These are phyloP conservation scores for Geranomyces michiganensis DNA, from an alignment of 192 early-diverging fungal genomes.

Conservation along the genomic window DNA sequence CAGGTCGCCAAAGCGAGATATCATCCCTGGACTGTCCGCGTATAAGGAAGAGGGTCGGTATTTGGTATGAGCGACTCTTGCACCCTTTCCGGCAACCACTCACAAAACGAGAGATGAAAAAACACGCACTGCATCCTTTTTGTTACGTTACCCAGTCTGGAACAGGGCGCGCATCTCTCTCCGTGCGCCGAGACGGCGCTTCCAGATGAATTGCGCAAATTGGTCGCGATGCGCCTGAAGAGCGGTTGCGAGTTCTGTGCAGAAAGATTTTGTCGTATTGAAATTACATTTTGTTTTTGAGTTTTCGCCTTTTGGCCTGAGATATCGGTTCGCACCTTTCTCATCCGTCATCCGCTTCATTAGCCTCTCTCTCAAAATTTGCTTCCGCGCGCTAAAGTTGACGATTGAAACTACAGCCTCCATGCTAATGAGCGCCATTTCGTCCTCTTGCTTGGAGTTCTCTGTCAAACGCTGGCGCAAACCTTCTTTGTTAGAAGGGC, in stretches of 20 bases:
- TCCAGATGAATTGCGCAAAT: constrained; percentile 62
- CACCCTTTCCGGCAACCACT: too few species aligned
- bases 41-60: neutral
- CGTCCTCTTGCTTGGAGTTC: constrained; percentile 50
- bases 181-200: constrained; percentile 45
- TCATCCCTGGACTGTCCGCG: constrained; percentile 47
- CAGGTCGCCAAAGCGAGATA: constrained; percentile 57
- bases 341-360: constrained; percentile 57
- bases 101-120: neutral
- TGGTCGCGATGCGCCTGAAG: constrained; percentile 58
- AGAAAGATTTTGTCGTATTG: too few species aligned
- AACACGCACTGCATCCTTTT: constrained; percentile 2
- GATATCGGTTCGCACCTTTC: constrained; percentile 40
- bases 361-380: constrained; percentile 47
- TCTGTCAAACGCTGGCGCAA: constrained; percentile 43
- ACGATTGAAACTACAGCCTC: constrained; percentile 58
- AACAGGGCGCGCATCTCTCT: constrained; percentile 51
- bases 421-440: constrained; percentile 50
- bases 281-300: neutral
- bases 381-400: constrained; percentile 46
- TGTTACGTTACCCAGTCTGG: constrained; percentile 46
- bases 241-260: constrained; percentile 45
- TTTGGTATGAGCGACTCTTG: too few species aligned
- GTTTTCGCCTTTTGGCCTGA: too few species aligned
- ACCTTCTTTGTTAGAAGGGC: too few species aligned